These are phyloP conservation scores for Tylopilus felleus DNA, from an alignment of 768 basidiomycete species.

Conservation along the genomic window DNA sequence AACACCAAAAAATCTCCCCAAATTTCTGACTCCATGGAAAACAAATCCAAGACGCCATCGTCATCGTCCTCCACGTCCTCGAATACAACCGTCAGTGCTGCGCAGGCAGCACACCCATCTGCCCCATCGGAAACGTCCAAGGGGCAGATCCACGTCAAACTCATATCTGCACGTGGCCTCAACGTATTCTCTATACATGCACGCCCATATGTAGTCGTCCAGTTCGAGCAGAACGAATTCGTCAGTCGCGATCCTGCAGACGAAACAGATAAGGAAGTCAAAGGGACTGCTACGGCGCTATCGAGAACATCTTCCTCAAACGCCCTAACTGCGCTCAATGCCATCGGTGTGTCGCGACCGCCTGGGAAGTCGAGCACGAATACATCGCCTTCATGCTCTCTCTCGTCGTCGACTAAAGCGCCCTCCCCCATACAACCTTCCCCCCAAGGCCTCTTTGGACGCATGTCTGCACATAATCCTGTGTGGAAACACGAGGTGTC, in stretches of 20 bases:
- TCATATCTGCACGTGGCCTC: slow-evolving; percentile 86
- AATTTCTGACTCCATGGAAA: slow-evolving; percentile 32
- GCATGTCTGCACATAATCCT: slow-evolving; percentile 78
- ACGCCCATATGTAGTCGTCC: slow-evolving; percentile 91
- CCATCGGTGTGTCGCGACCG: slow-evolving; percentile 50
- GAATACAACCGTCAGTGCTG: slow-evolving; percentile 16
- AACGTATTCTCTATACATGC: slow-evolving; percentile 63
- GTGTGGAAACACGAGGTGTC: slow-evolving; percentile 99
- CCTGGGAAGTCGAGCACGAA: slow-evolving; percentile 41
- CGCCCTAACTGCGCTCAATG: slow-evolving; percentile 64
- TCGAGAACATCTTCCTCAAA: slow-evolving; percentile 58
- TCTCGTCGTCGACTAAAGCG: slow-evolving; percentile 37
- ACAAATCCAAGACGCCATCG: slow-evolving; percentile 38
- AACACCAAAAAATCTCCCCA: slow-evolving; percentile 43
- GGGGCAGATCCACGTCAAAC: slow-evolving; percentile 92
- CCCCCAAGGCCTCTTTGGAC: slow-evolving; percentile 53
- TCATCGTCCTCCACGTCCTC: slow-evolving; percentile 41
- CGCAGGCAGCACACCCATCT: slow-evolving; percentile 26
- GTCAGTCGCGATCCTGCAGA: slow-evolving; percentile 86
- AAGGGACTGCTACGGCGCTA: slow-evolving; percentile 63
- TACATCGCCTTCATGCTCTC: slow-evolving; percentile 43
- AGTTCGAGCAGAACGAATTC: slow-evolving; percentile 99
- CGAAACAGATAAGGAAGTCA: slow-evolving; percentile 85
- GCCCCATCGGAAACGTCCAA: slow-evolving; percentile 38
- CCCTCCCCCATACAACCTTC: slow-evolving; percentile 29